Conservation (phyloP, 495 filamentous ascomycete genomes). For the Hyaloscypha finlandica region DNA sequence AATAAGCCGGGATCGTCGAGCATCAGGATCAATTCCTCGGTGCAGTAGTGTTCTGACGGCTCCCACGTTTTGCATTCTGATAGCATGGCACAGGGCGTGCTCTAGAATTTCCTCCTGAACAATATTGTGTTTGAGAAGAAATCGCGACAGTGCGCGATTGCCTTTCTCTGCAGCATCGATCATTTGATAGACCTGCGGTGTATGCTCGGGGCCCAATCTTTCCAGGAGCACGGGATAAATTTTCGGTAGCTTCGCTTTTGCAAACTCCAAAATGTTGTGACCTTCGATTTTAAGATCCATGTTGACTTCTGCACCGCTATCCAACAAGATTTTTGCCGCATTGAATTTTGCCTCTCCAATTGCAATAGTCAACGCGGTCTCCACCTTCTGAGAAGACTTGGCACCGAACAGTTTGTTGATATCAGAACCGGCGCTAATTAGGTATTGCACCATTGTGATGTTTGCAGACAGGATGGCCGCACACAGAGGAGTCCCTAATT, state of each 20-base stretch:
- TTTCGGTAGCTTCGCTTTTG: constrained; percentile 19
- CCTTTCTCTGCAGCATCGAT: constrained; percentile 11
- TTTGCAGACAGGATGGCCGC: constrained; percentile 1
- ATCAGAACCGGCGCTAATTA: constrained; percentile 15
- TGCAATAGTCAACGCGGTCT: constrained; percentile 23
- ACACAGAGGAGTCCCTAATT: constrained; percentile 10
- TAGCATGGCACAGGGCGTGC: not conserved
- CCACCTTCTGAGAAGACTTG: not conserved
- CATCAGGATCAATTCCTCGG: constrained; percentile 12
- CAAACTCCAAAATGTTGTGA: constrained; percentile 21
- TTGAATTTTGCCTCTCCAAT: constrained; percentile 7
- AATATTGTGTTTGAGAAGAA: constrained; percentile 14
- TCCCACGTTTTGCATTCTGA: not conserved
- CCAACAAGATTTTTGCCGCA: constrained; percentile 19
- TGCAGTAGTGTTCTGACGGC: constrained; percentile 8
- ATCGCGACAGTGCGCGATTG: constrained; percentile 14
- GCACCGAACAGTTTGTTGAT: constrained; percentile 11
- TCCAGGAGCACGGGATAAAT: constrained; percentile 1
- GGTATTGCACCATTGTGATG: constrained; percentile 7
- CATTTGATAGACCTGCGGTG: constrained; percentile 9
- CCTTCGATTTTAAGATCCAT: constrained; percentile 15
- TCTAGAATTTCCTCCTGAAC: constrained; percentile 2
- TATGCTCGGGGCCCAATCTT: constrained; percentile 9
- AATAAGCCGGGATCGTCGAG: constrained; percentile 6
- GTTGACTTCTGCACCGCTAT: constrained; percentile 19